A percentile compares a stretch with the other conserved stretches of the same genome.
phyloP scores from a whole-genome alignment of 2,329 filamentous ascomycete genomes.

The Chaetomium strumarium region DNA sequence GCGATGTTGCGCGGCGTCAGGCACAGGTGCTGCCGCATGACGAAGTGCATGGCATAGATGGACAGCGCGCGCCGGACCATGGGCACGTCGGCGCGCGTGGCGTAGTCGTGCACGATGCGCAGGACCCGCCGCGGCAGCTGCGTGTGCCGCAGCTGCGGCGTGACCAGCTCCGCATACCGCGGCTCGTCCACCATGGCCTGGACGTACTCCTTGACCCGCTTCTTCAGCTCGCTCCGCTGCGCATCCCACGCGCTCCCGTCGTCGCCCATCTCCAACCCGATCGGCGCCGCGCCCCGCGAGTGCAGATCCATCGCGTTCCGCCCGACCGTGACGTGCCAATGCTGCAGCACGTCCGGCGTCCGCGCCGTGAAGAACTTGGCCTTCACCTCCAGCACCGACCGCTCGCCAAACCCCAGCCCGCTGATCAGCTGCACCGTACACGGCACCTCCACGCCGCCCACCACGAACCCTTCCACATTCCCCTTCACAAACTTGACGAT shows the following conservation, averaged over 20 bases:
- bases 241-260: slow-evolving; percentile 11
- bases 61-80: slow-evolving; percentile 49
- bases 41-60: slow-evolving; percentile 53
- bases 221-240: slow-evolving; percentile 42
- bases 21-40: slow-evolving; percentile 50
- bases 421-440: slow-evolving; percentile 45
- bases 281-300: slow-evolving; percentile 40
- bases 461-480: slow-evolving; percentile 42
- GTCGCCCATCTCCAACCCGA: slow-evolving; percentile 43
- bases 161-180: slow-evolving; percentile 44
- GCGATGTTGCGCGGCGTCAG: slow-evolving; percentile 41
- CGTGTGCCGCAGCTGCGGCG: slow-evolving; percentile 41
- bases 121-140: slow-evolving; percentile 43
- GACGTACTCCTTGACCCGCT: slow-evolving; percentile 43
- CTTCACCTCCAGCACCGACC: slow-evolving; percentile 36
- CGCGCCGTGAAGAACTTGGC: slow-evolving; percentile 49
- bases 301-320: slow-evolving; percentile 37
- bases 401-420: slow-evolving; percentile 39
- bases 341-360: slow-evolving; percentile 42
- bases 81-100: slow-evolving; percentile 36
- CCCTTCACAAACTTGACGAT: slow-evolving; percentile 44
- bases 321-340: slow-evolving; percentile 42
- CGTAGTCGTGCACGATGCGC: slow-evolving; percentile 43
- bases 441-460: slow-evolving; percentile 36
- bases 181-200: slow-evolving; percentile 44